A percentile compares a stretch with the other conserved stretches of the same genome.
phyloP scores from a whole-genome alignment of 192 early-diverging fungal genomes.

The Coemansia sp. region DNA sequence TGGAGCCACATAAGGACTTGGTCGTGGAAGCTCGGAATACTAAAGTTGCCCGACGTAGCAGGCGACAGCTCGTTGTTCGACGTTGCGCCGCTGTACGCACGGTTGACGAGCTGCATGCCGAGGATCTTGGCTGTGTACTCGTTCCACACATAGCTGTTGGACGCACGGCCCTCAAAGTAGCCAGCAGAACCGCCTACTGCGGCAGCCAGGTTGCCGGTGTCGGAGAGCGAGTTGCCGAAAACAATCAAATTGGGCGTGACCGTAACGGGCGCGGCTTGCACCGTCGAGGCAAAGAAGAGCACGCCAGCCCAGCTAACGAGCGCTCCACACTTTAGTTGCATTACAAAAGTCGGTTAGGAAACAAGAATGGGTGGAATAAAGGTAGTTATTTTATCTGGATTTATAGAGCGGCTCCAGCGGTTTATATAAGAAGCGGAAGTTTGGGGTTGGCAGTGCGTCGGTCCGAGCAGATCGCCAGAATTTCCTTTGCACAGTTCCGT shows the following conservation, averaged over 20 bases:
- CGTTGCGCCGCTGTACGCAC: slow-evolving; percentile 43
- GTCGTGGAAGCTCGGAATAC: slow-evolving; percentile 48
- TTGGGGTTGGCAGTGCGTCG: too few relatives aligned
- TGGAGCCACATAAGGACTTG: slow-evolving; percentile 31
- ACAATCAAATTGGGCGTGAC: slow-evolving; percentile 36
- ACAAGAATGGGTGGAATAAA: not conserved
- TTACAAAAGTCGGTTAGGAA: not conserved
- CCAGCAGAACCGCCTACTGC: not conserved
- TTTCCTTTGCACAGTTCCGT: too few relatives aligned
- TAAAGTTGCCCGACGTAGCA: slow-evolving; percentile 9
- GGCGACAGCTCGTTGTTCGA: slow-evolving; percentile 50
- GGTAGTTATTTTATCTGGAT: not conserved
- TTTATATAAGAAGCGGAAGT: too few relatives aligned
- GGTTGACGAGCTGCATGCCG: slow-evolving; percentile 34
- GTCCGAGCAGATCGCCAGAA: too few relatives aligned
- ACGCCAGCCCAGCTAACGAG: slow-evolving; percentile 23
- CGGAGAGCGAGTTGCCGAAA: slow-evolving; percentile 50
- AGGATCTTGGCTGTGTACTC: slow-evolving; percentile 46
- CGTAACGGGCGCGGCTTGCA: slow-evolving; percentile 28
- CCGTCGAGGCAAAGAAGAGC: slow-evolving; percentile 19
- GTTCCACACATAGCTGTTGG: slow-evolving; percentile 51
- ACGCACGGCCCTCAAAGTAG: slow-evolving; percentile 45
- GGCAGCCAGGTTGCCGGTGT: slow-evolving; percentile 29
- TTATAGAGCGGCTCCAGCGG: too few relatives aligned
- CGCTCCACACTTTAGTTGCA: slow-evolving; percentile 17